phyloP scores from a whole-genome alignment of 768 basidiomycete genomes.

The Boletus tomentosulus region DNA sequence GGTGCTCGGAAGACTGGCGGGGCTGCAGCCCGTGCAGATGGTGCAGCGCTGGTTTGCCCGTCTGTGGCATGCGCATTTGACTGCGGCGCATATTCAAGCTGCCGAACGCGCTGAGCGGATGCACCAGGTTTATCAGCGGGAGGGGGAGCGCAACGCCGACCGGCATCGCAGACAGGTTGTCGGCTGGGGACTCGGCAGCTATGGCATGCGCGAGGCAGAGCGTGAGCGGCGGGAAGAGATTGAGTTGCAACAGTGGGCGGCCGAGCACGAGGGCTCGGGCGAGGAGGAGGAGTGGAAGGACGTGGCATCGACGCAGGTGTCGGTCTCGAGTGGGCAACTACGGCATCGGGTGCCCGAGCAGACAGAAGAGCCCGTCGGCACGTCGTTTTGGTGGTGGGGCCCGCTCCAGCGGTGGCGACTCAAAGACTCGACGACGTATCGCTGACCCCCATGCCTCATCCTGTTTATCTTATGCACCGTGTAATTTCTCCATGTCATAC shows the following conservation, averaged over 20 bases:
- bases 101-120: conserved; percentile 63
- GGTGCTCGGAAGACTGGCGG: neutral
- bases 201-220: conserved; percentile 42
- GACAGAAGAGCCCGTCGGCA: conserved; percentile 8
- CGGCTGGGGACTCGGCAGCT: conserved; percentile 77
- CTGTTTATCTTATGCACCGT: neutral
- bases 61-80: conserved; percentile 65
- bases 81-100: conserved; percentile 68
- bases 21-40: conserved; percentile 21
- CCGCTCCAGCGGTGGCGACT: conserved; percentile 71
- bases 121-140: conserved; percentile 51
- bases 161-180: conserved; percentile 29
- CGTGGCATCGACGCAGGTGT: neutral
- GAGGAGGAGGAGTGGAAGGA: conserved; percentile 23
- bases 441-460: conserved; percentile 8
- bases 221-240: conserved; percentile 26
- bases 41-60: conserved; percentile 54
- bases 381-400: conserved; percentile 79
- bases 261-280: neutral
- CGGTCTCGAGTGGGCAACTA: neutral
- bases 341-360: conserved; percentile 8
- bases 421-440: conserved; percentile 72
- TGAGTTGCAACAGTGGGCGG: neutral
- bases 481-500: conserved; percentile 6
- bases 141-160: conserved; percentile 21